Base-by-base conservation (phyloP, 2,329 filamentous ascomycete genomes). In the Aspergillus carbonarius region DNA sequence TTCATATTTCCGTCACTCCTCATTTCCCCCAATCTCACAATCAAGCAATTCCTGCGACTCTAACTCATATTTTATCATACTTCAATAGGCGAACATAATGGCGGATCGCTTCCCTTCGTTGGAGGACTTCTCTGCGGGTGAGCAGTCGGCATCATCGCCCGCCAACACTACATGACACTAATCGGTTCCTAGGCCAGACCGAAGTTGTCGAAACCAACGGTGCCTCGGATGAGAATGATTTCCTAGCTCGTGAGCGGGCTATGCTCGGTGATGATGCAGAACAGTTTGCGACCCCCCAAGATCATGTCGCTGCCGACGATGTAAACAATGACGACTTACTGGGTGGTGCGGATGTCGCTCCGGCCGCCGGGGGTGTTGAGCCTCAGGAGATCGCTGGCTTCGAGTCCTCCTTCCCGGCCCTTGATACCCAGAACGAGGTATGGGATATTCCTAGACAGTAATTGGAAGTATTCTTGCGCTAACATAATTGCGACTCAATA, bases 211-310 rank as follows among this genome's bases (percentile, higher is more conserved):
- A 74, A 34, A 68, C 59, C 62, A 71, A 69, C 48, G 66, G 67
- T 34, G 63, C 60, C 59, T 63, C 77, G 89, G 87, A 88, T 32
- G 82, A 85, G 62, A 87, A 91, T 71, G 92, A 96, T 77, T 98
- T 99, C 76, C 86, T 98, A 50, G 88, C 91, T 63, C 91, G 93
- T 67, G 95, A 99, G 80, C 91, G 92, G 72, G 95, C 92, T 61
- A 78, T 89, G 17, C 86, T 99, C 7, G 95, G 95, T 65, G 95
- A 96, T 63, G 95, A 98, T 76, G 95, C 95, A 60, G 85, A 92
- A 69, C 90, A 93, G 80, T 99, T 99, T 76, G 83, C 89, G 63
- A 90, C 90, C 32, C 83, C 86, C 61, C 87, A 88, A 71, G 91
- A 96, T 63, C 74, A 76, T 52, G 71, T 68, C 75, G 81, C 80